A percentile compares a stretch with the other conserved stretches of the same genome.
phyloP scores from a whole-genome alignment of 1,284 basidiomycete genomes.

The Cystobasidium sp. region DNA sequence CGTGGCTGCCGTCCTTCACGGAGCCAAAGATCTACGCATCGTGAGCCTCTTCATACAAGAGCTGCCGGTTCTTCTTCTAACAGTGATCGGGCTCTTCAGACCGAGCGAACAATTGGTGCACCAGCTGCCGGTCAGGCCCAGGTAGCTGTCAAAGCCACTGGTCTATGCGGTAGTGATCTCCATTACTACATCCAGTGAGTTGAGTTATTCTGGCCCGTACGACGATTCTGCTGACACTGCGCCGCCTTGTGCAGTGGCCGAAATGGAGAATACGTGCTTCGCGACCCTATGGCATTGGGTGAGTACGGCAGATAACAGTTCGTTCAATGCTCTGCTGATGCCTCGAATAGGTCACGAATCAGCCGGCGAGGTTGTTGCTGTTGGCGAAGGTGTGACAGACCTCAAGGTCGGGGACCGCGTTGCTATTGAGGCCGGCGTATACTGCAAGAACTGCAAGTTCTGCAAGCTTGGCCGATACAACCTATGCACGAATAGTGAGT shows the following conservation, averaged over 20 bases:
- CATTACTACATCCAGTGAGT: constrained; percentile 80
- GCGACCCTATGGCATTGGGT: constrained; percentile 59
- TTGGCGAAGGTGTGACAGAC: constrained; percentile 59
- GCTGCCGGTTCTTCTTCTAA: not conserved
- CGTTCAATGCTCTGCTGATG: not conserved
- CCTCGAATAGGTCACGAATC: constrained; percentile 44
- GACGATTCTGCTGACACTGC: not conserved
- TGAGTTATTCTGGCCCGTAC: not conserved
- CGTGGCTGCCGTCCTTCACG: constrained; percentile 57
- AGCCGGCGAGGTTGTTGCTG: constrained; percentile 59
- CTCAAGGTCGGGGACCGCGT: constrained; percentile 84
- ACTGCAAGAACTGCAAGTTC: constrained; percentile 68
- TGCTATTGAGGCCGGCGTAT: constrained; percentile 89
- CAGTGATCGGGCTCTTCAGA: constrained; percentile 55
- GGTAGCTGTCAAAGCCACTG: constrained; percentile 77
- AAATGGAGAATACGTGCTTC: constrained; percentile 86
- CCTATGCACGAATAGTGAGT: constrained; percentile 69
- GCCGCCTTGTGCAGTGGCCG: constrained; percentile 59
- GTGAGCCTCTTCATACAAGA: constrained; percentile 53
- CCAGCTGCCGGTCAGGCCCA: constrained; percentile 72
- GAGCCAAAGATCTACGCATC: constrained; percentile 60
- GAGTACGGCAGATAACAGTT: too few species aligned
- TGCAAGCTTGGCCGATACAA: constrained; percentile 80
- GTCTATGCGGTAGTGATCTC: constrained; percentile 87
- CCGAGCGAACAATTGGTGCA: constrained; percentile 69